phyloP scores from a whole-genome alignment of 208 protist species.

The Entamoeba dispar region DNA sequence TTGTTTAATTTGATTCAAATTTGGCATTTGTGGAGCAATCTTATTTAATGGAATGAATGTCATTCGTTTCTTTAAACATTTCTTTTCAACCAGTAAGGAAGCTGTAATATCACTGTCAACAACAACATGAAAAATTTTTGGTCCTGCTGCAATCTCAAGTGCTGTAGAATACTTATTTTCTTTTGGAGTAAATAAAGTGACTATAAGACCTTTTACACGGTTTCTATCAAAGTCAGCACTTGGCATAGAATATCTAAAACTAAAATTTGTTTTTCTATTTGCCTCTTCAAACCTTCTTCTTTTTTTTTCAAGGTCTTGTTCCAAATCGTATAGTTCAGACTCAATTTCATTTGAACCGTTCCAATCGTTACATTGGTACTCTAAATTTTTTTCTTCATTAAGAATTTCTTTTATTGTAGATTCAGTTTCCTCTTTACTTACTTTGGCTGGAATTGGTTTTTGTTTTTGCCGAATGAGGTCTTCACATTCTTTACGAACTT shows the following conservation, averaged over 20 bases:
- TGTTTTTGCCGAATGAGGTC: neutral
- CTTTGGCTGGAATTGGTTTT: neutral
- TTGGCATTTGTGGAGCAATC: conserved; percentile 31
- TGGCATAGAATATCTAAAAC: neutral
- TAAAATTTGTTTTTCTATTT: neutral
- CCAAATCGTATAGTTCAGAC: neutral
- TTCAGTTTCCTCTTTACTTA: neutral
- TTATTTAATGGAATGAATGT: conserved; percentile 92
- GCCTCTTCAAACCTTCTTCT: neutral
- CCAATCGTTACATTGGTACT: neutral
- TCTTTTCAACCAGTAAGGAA: conserved; percentile 60
- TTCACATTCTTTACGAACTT: neutral
- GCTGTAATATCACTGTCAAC: conserved; percentile 59
- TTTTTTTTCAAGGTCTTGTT: neutral
- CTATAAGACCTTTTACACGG: neutral
- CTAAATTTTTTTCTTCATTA: neutral
- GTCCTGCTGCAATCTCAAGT: conserved; percentile 12
- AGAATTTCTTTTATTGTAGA: neutral
- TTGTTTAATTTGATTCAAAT: neutral
- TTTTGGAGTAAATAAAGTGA: neutral
- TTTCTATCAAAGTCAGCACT: neutral
- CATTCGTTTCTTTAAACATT: conserved; percentile 58
- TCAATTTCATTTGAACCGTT: neutral
- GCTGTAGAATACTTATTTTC: neutral
- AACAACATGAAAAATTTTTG: conserved; percentile 24